Evolutionary conservation across 257 asterid species (phyloP).

Genomic region (Nemophila menziesii): DNA sequence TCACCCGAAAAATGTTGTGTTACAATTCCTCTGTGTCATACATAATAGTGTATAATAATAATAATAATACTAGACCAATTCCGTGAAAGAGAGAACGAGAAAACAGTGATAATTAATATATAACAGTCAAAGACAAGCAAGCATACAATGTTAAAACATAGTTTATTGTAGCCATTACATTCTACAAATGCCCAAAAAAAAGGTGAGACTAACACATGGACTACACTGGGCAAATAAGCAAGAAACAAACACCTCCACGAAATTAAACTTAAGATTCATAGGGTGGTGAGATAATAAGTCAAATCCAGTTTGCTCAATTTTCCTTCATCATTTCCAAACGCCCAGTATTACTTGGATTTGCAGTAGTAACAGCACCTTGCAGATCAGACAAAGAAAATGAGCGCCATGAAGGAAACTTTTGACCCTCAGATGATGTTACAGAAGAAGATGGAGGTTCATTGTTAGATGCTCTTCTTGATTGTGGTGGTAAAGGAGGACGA

Average conservation of each 20-base stretch:
- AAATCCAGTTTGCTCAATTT: slow-evolving; percentile 14
- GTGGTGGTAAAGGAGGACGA: slow-evolving; percentile 78
- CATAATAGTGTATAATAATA: not conserved
- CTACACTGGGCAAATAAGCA: not conserved
- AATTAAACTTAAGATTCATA: slow-evolving; percentile 31
- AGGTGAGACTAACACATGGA: slow-evolving; percentile 8
- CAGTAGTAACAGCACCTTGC: slow-evolving; percentile 59
- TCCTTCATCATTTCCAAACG: slow-evolving; percentile 18
- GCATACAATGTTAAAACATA: slow-evolving; percentile 14
- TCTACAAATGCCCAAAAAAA: slow-evolving; percentile 15
- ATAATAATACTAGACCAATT: slow-evolving; percentile 1
- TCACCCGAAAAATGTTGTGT: not conserved
- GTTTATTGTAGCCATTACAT: slow-evolving; percentile 21
- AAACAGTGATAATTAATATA: not conserved
- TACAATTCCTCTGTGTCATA: not conserved
- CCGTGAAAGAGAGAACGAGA: not conserved
- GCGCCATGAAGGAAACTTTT: slow-evolving; percentile 46
- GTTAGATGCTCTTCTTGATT: slow-evolving; percentile 23
- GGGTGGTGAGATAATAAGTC: slow-evolving; percentile 30
- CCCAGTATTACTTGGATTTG: slow-evolving; percentile 25
- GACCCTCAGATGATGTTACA: slow-evolving; percentile 31
- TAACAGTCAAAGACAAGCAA: slow-evolving; percentile 10
- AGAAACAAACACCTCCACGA: slow-evolving; percentile 41
- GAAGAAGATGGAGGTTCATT: too few species aligned
- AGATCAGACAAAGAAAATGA: slow-evolving; percentile 68